Percentiles rank a stretch among this genome's conserved stretches.
phyloP scores from a whole-genome alignment of 495 filamentous ascomycete genomes.

The Elasticomyces elasticus region DNA sequence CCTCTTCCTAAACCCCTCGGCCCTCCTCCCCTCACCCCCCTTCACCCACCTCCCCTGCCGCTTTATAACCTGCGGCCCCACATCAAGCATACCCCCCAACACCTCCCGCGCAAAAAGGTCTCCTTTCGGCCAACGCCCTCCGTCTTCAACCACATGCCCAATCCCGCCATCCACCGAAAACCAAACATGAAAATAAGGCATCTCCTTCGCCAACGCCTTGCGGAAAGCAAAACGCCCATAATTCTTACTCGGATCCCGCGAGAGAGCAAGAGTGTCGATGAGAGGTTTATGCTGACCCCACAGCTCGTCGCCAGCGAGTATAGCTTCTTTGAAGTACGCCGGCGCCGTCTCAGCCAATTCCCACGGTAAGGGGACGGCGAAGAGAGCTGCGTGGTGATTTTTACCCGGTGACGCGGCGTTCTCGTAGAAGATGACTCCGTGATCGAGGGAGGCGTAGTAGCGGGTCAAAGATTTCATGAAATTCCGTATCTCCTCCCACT shows the following conservation, averaged over 20 bases:
- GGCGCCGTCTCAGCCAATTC: conserved; percentile 81
- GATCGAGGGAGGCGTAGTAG: conserved; percentile 83
- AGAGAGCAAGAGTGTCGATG: conserved; percentile 64
- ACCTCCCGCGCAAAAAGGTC: conserved; percentile 91
- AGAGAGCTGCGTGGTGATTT: conserved; percentile 75
- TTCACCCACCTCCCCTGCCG: conserved; percentile 83
- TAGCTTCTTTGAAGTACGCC: conserved; percentile 92
- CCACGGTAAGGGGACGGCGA: conserved; percentile 77
- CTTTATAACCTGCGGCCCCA: conserved; percentile 73
- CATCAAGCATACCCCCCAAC: conserved; percentile 86
- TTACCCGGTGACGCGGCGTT: conserved; percentile 64
- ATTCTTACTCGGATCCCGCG: conserved; percentile 42
- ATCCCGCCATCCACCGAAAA: conserved; percentile 86
- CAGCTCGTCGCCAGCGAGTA: conserved; percentile 75
- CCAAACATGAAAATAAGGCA: conserved; percentile 99
- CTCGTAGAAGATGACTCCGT: conserved; percentile 93
- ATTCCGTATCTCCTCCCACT: conserved; percentile 98
- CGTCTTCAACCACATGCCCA: conserved; percentile 87
- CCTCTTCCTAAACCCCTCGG: conserved; percentile 68
- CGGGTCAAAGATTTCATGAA: conserved; percentile 96
- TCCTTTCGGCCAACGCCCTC: conserved; percentile 76
- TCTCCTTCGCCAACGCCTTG: conserved; percentile 77
- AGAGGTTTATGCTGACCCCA: conserved; percentile 93
- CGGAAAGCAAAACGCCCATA: conserved; percentile 77
- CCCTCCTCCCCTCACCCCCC: conserved; percentile 49